Base-by-base conservation (phyloP, 2,329 filamentous ascomycete genomes). In the Trichoderma atroviride region DNA sequence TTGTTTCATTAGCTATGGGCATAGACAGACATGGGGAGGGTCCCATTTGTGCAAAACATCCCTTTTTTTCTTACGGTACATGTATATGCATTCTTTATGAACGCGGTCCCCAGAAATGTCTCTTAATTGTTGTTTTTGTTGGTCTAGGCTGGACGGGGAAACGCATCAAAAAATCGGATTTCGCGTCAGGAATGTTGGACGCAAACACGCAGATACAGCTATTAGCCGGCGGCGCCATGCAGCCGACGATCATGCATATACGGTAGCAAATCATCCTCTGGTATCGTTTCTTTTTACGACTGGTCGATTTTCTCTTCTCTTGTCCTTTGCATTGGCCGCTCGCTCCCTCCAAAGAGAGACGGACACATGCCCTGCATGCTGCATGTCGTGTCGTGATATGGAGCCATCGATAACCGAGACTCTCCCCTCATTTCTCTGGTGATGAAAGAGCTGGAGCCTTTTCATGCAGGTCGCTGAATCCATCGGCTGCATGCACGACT, bases 361-460 rank as follows among this genome's bases (percentile, higher is more conserved):
- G 6, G n/a, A 65, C 62, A 65, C 52, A 65, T 55, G 57, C 56
- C 56, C 19, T 65, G 16, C 24, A n/a, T 65, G 37, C 52, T 65
- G 14, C 60, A 63, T 57, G 22, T 60, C 13, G 27, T 57, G 22
- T 47, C 13, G 27, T 27, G 53, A 53, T 47, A 55, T 57, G 19
- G 35, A 56, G 50, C 11, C 33, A 43, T 33, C 22, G 33, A 40
- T 56, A 33, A 47, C 6, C 33, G 3, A 40, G 16, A 55, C 50
- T 35, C 9, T 29, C 47, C 40, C 40, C 40, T 43, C 31, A n/a
- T 7, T 35, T 29, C 27, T 16, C 6, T 7, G 47, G 33, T 7
- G 35, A 27, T n/a, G 2, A 37, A 37, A 53, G 31, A 22, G 4
- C n/a, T 50, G 47, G 5, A 14, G 13, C 27, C 40, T 33, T 24